Conservation (phyloP, 345 rosid species). For the Mallotus nudiflorus region DNA sequence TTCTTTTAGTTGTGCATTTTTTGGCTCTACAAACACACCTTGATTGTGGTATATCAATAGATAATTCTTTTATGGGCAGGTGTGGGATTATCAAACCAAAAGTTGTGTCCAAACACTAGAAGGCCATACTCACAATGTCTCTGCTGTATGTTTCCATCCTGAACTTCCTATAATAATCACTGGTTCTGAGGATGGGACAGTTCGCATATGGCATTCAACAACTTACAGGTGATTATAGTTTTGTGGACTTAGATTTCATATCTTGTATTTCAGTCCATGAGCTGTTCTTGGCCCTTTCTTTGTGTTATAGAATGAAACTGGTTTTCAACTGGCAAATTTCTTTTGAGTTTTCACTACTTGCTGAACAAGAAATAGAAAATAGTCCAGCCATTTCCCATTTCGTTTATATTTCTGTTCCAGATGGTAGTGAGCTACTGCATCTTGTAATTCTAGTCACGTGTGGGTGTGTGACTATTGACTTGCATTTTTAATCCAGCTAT, state of each 20-base stretch:
- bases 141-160: conserved; percentile 80
- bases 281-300: neutral
- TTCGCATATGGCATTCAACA: conserved; percentile 79
- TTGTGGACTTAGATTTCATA: neutral
- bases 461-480: neutral
- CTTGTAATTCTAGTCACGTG: neutral
- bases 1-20: neutral
- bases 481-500: neutral
- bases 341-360: neutral
- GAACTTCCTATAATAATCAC: conserved; percentile 81
- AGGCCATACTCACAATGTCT: conserved; percentile 87
- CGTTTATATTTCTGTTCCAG: neutral
- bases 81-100: conserved; percentile 85
- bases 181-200: conserved; percentile 87
- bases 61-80: conserved; percentile 40
- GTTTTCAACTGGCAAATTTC: neutral
- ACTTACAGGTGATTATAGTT: conserved; percentile 57
- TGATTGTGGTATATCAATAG: neutral
- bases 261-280: neutral
- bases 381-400: neutral
- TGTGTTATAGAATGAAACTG: neutral
- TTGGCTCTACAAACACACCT: neutral
- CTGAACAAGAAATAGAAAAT: neutral
- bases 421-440: neutral
- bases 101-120: conserved; percentile 77